Evolutionary conservation across 805 yeast species (phyloP), one percentile per base, ranked within the genome.

Genomic region (Cephaloascus fragrans): DNA sequence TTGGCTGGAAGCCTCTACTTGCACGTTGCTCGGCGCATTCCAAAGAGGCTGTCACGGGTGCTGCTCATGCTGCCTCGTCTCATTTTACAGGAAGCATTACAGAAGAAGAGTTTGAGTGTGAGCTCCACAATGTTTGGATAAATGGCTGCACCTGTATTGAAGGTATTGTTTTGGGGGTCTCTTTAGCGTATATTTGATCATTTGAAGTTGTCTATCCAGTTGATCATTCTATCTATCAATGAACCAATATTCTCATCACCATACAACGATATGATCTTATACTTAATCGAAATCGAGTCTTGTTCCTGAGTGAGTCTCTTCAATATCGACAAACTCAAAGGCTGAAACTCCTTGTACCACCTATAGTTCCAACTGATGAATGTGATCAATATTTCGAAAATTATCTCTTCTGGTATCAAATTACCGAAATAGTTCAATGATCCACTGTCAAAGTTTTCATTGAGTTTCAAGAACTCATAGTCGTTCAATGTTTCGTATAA

Each of bases 351-450:
- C 47, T 73, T 78, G 50, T 81, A 82, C 71, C 80, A 83, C 35
- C 89, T 63, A 29, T 72, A 57, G 42, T 77, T 71, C 72, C 83
- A 83, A 40, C 84, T 71, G 18, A 78, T 61, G 23, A 73, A 57
- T 44, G 71, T 71, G 42, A 75, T 61, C 28, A 77, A 49, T 3
- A 69, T 42, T 20, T 62, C 63, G 12, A 75, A 46, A 8, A 73
- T 47, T 26, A 57, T 55, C 12, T 23, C 28, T 23, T 23, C 12
- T 6, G 10, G 6, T 12, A 23, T 23, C 12, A 12, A 8, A 12
- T 6, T 23, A 23, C 12, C 12, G 6, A 8, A 6, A 6, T 8
- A 23, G 12, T 23, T 23, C 12, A 23, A 23, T 6, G 10, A 23
- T n/a, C n/a, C n/a, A n/a, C n/a, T n/a, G n/a, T n/a, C n/a, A n/a